phyloP scores from a whole-genome alignment of 2,329 filamentous ascomycete genomes.

The Penicillium palitans region DNA sequence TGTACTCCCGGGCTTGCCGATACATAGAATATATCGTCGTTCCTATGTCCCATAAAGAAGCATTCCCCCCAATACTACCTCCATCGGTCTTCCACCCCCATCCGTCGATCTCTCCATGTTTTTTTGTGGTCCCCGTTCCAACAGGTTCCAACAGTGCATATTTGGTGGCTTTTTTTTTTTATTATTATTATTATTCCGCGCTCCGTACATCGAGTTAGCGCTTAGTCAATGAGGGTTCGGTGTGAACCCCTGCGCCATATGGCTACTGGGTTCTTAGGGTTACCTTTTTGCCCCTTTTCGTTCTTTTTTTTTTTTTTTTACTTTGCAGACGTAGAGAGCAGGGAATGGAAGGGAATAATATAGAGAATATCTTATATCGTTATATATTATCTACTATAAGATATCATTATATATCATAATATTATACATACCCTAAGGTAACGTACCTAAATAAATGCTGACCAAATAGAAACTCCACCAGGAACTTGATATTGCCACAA shows the following conservation, averaged over 20 bases:
- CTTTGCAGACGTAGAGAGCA: not conserved
- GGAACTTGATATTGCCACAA: constrained; percentile 18
- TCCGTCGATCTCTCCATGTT: constrained; percentile 13
- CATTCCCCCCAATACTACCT: constrained; percentile 1
- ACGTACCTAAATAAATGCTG: not conserved
- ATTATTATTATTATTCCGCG: not conserved
- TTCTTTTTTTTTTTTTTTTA: not conserved
- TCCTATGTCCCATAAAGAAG: not conserved
- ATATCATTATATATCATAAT: not conserved
- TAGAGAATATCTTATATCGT: not conserved
- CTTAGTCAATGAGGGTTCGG: not conserved
- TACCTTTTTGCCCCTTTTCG: not conserved
- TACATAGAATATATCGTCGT: not conserved
- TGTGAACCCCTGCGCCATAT: not conserved
- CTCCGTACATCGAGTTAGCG: not conserved
- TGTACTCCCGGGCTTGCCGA: not conserved
- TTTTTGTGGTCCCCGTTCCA: constrained; percentile 6
- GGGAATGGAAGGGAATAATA: not conserved
- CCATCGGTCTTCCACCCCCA: not conserved
- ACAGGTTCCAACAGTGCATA: not conserved
- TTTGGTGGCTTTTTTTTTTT: not conserved
- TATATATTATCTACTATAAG: no score
- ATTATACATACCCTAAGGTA: no score
- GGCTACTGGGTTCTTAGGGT: not conserved
- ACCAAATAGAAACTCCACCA: constrained; percentile 15